Conservation (phyloP, 176 grass and related monocot species). For the Tillandsia fasciculata region DNA sequence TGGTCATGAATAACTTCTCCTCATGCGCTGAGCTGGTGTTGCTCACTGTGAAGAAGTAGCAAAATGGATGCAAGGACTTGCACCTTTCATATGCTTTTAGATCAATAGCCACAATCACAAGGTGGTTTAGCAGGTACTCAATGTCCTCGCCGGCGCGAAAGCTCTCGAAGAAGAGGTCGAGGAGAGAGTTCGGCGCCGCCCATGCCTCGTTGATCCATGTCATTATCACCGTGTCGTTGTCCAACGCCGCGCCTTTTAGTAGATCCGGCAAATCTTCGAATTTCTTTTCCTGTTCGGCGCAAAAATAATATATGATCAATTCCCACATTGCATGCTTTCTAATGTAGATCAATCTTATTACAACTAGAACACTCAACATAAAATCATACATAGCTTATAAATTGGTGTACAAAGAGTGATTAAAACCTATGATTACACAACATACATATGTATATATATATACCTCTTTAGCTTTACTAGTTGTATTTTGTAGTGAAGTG, state of each 20-base stretch:
- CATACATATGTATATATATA: no score
- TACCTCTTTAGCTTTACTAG: no score
- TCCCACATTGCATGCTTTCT: no score
- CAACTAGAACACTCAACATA: no score
- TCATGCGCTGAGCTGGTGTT: constrained; percentile 15
- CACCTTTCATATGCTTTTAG: constrained; percentile 27
- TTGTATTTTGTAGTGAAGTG: no score
- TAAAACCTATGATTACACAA: no score
- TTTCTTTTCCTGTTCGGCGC: not conserved
- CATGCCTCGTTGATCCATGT: constrained; percentile 61
- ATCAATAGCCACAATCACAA: constrained; percentile 54
- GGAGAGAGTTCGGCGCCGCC: constrained; percentile 33
- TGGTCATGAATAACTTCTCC: constrained; percentile 30
- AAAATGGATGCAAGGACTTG: constrained; percentile 43
- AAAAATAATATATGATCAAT: no score
- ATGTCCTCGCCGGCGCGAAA: constrained; percentile 45
- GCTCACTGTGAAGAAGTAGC: constrained; percentile 37
- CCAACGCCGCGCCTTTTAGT: constrained; percentile 31
- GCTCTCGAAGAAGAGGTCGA: constrained; percentile 52
- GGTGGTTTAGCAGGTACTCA: constrained; percentile 34
- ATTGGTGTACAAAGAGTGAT: no score
- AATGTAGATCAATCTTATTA: no score
- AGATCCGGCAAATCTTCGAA: constrained; percentile 22
- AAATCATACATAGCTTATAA: no score
- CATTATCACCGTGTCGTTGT: constrained; percentile 57